Base-by-base conservation (phyloP, 768 basidiomycete species). In the Tulasnella sp. region DNA sequence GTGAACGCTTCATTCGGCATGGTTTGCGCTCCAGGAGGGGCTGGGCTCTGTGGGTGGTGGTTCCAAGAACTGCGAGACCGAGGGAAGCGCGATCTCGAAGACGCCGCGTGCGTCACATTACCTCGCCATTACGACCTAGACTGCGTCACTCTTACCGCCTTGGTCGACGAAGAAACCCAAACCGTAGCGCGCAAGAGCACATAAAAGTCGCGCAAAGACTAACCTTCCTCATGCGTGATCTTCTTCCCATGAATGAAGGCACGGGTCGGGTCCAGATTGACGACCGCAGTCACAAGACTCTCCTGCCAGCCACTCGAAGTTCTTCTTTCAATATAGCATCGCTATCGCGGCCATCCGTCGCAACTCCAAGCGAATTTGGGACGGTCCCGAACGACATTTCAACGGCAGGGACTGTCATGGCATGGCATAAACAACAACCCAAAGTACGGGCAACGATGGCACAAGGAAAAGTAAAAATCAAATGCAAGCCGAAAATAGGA, bases 401-500 rank as follows among this genome's bases (percentile, higher is more conserved):
- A 12, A 64, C 58, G 58, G 58, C 58, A 64, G 25, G 58, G 58
- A 64, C 58, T 64, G 25, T 64, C 58, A 34, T 64, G 58, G 58
- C 31, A 64, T 64, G 58, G 58, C 58, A 64, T 64, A 64, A 64
- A 64, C 58, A n/a, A 64, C 58, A 34, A 64, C 58, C 58, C 58
- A 64, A 64, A 64, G 58, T 64, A 25, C 58, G 58, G 58, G 25
- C n/a, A n/a, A 64, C 29, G 31, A 64, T 34, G 58, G 19, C 69
- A 37, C 68, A 70, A 70, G 37, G 12, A 37, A 70, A 70, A n/a
- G 69, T 9, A 39, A 34, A 31, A 74, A 36, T 37, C 34, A 58
- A 54, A 34, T 52, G 54, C 54, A 74, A 58, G 7, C 37, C 38
- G 73, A 67, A 37, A 74, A 58, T n/a, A 74, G 73, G n/a, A n/a